Evolutionary conservation across 2,329 filamentous ascomycete species (phyloP), one percentile per base, ranked within the genome.

Genomic region (Verticillium tricorpus): DNA sequence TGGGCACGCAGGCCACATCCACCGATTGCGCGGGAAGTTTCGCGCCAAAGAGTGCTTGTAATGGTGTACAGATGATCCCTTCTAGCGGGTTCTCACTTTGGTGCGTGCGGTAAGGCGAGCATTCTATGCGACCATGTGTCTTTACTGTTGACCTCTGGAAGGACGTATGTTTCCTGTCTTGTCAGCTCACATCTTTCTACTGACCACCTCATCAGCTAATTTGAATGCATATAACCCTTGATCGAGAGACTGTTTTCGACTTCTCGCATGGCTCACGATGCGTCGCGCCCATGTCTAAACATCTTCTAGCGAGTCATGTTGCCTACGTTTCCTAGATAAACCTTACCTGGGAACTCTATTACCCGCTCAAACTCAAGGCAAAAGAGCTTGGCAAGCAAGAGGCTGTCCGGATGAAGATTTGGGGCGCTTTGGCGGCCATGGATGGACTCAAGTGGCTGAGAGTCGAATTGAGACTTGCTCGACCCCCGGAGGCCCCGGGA

Each of bases 361-460:
- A 40, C 25, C 60, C 62, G 52, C 9, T 63, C 4, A 12, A n/a
- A 3, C 57, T 63, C 32, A 34, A 57, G 14, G 15, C 12, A 15
- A 60, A 60, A 58, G 15, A 56, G 8, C 28, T 28, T 34, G 39
- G 60, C 22, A 59, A 57, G 50, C 4, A 56, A 17, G 62, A 60
- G 50, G 55, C 39, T 15, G n/a, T 66, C 31, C 64, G 64, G 64
- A 39, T 61, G 14, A 37, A 45, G 14, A 59, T 60, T 22, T 66
- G 64, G 64, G 39, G 62, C 19, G 62, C 61, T 28, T 57, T 66
- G 35, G 61, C 63, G 22, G 59, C 63, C 12, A 63, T 66, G 63
- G 56, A 64, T 59, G 61, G 64, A 57, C 64, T 66, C 37, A 25
- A 60, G 59, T 66, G 63, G 64, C 61, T 66, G 58, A 66, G 59